A percentile compares a stretch with the other conserved stretches of the same genome.
phyloP scores from a whole-genome alignment of 345 rosid species.

The Physaria fendleri region DNA sequence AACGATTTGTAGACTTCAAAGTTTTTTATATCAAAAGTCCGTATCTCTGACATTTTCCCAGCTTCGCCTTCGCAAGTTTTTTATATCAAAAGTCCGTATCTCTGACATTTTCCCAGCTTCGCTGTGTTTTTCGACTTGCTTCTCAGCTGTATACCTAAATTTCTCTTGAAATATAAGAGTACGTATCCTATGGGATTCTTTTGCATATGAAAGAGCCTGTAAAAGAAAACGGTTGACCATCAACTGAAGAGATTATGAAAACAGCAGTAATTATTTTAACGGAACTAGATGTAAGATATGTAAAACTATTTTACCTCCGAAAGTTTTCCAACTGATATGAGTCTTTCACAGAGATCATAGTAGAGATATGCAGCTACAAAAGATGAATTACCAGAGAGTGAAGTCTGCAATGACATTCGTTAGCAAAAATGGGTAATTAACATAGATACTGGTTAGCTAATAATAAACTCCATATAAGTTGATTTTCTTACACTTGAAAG shows the following conservation, averaged over 20 bases:
- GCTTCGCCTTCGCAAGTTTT: too few relatives aligned
- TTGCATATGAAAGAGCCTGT: constrained; percentile 81
- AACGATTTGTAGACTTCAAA: constrained; percentile 40
- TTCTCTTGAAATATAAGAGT: constrained; percentile 65
- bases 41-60: too few relatives aligned
- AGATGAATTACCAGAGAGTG: constrained; percentile 41
- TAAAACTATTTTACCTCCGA: constrained; percentile 55
- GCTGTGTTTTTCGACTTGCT: constrained; percentile 34
- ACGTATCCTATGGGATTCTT: constrained; percentile 67
- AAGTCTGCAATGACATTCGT: constrained; percentile 40
- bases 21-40: too few relatives aligned
- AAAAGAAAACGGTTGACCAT: background rate
- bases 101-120: constrained; percentile 38
- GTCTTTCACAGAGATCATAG: constrained; percentile 73
- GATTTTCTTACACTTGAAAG: constrained; percentile 52
- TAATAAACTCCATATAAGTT: background rate
- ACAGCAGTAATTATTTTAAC: background rate
- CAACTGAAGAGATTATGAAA: constrained; percentile 9
- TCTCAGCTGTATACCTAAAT: constrained; percentile 58
- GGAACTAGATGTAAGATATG: constrained; percentile 1
- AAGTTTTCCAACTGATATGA: constrained; percentile 47
- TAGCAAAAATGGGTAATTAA: constrained; percentile 1
- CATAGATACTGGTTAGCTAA: background rate
- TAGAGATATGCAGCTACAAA: constrained; percentile 70
- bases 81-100: constrained; percentile 34